Percentiles rank a stretch among this genome's conserved stretches.
Conservation (phyloP, 345 rosid genomes). For the Mangifera indica region DNA sequence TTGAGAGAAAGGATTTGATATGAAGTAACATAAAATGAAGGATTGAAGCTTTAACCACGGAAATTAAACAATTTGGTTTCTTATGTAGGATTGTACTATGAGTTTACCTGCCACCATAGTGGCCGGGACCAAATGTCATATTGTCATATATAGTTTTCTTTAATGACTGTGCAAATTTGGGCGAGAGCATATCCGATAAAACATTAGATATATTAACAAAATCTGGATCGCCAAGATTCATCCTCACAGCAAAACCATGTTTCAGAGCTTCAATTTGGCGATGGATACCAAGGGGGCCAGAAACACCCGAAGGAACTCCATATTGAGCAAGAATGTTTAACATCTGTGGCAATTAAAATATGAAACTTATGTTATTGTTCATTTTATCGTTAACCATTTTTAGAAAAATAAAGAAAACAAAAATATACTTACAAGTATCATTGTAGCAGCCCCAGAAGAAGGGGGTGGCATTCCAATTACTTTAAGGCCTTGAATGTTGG, state of each 20-base stretch:
- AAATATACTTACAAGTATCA: constrained; percentile 46
- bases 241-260: constrained; percentile 58
- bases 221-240: constrained; percentile 73
- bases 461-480: constrained; percentile 69
- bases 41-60: not conserved
- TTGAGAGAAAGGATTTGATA: not conserved
- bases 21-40: not conserved
- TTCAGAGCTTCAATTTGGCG: constrained; percentile 59
- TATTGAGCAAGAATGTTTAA: constrained; percentile 58
- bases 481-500: constrained; percentile 39
- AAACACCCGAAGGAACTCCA: constrained; percentile 37
- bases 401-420: not conserved
- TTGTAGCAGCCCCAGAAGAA: constrained; percentile 54
- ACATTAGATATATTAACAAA: constrained; percentile 39
- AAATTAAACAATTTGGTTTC: not conserved
- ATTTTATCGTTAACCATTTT: not conserved
- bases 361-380: not conserved
- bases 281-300: constrained; percentile 50
- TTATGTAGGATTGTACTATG: not conserved
- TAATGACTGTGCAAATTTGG: constrained; percentile 39
- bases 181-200: constrained; percentile 62
- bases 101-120: constrained; percentile 41
- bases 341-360: constrained; percentile 27
- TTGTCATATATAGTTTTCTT: constrained; percentile 49
- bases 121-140: constrained; percentile 44